Percentiles rank a stretch among this genome's conserved stretches.
These are phyloP conservation scores for Claviceps spartinae DNA, from an alignment of 2,329 filamentous ascomycete genomes.

Conservation along the genomic window DNA sequence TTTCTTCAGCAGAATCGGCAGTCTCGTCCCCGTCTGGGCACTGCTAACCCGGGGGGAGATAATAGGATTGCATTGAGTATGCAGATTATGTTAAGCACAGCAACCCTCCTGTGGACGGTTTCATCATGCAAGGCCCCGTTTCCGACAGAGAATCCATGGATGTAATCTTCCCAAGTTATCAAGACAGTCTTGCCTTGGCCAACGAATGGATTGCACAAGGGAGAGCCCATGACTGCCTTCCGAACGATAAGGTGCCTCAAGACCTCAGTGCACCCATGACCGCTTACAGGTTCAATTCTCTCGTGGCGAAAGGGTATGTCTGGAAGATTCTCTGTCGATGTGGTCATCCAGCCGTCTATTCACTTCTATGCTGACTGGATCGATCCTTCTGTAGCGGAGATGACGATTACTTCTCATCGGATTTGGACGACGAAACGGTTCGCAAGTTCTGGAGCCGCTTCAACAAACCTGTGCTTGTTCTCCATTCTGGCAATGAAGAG, in stretches of 20 bases:
- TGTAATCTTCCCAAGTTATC: constrained; percentile 30
- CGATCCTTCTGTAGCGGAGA: constrained; percentile 38
- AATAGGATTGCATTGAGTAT: constrained; percentile 44
- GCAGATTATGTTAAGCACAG: constrained; percentile 27
- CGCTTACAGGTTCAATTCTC: constrained; percentile 38
- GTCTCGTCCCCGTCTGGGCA: background rate
- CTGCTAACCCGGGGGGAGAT: background rate
- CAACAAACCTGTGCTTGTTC: constrained; percentile 44
- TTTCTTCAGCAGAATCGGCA: background rate
- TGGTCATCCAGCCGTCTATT: background rate
- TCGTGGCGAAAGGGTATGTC: constrained; percentile 36
- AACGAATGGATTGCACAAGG: constrained; percentile 41
- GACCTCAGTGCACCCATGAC: constrained; percentile 33
- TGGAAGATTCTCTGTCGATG: background rate
- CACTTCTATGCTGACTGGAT: background rate
- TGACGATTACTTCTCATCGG: constrained; percentile 81
- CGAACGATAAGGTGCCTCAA: constrained; percentile 27
- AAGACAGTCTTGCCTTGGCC: constrained; percentile 34
- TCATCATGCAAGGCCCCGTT: constrained; percentile 68
- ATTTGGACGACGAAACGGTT: constrained; percentile 47
- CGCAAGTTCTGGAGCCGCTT: constrained; percentile 52
- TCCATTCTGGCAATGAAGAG: constrained; percentile 55
- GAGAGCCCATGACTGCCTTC: constrained; percentile 40
- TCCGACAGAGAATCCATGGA: constrained; percentile 58
- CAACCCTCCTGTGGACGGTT: constrained; percentile 51